Conservation (phyloP, 2,329 filamentous ascomycete genomes). For the Calonectria leucothoes region DNA sequence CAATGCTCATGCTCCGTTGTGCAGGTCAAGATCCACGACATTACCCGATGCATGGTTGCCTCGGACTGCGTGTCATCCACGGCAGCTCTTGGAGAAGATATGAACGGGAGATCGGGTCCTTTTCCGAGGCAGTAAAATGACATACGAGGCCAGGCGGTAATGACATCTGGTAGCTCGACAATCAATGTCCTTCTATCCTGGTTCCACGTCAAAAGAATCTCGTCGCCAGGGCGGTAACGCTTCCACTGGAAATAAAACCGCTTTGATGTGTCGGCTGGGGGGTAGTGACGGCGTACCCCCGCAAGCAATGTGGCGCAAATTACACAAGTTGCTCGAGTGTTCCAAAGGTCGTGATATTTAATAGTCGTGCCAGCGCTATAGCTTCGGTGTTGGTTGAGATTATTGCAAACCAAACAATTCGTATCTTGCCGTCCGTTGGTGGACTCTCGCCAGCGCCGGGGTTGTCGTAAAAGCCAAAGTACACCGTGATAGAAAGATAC, state of each 20-base stretch:
- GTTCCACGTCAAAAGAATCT: slow-evolving; percentile 19
- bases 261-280: background rate
- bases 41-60: slow-evolving; percentile 18
- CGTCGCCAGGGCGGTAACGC: background rate
- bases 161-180: background rate
- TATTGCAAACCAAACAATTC: background rate
- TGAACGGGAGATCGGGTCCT: background rate
- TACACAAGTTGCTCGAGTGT: background rate
- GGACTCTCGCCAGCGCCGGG: background rate
- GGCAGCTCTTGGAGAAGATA: slow-evolving; percentile 16
- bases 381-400: background rate
- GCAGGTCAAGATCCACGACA: slow-evolving; percentile 17
- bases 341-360: background rate
- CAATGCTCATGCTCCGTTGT: slow-evolving; percentile 22
- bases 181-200: background rate
- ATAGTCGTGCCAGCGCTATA: background rate
- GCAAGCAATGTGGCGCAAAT: slow-evolving; percentile 15
- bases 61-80: slow-evolving; percentile 25
- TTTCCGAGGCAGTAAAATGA: slow-evolving; percentile 16
- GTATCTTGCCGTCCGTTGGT: background rate
- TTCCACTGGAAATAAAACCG: slow-evolving; percentile 7
- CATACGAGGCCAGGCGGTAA: slow-evolving; percentile 2
- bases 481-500: background rate
- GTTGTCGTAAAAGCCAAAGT: background rate
- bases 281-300: slow-evolving; percentile 3